Conservation (phyloP, 257 asterid genomes). For the Fraxinus pennsylvanica region DNA sequence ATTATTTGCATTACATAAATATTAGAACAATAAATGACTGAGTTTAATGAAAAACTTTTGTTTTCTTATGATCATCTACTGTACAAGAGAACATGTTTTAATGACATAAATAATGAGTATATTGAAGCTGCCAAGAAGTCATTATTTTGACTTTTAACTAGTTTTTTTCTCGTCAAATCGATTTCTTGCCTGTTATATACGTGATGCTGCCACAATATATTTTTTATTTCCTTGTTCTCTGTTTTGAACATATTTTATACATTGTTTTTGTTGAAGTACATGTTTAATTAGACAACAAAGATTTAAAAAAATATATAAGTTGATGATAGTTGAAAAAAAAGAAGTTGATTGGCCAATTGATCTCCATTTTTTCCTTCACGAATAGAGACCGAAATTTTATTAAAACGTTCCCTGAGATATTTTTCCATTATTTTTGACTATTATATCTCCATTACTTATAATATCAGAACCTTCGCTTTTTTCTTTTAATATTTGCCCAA, state of each 20-base stretch:
- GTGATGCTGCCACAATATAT: background rate
- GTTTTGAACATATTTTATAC: background rate
- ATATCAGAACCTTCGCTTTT: background rate
- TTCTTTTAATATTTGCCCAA: background rate
- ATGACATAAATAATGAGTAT: background rate
- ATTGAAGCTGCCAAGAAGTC: background rate
- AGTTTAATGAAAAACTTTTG: background rate
- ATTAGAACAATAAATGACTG: background rate
- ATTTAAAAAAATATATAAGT: too few relatives aligned
- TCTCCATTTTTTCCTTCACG: background rate
- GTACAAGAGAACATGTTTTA: background rate
- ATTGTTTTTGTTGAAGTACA: background rate
- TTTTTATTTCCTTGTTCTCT: background rate
- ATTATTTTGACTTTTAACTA: background rate
- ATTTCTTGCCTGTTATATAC: background rate
- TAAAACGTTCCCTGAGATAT: background rate
- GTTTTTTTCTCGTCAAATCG: background rate
- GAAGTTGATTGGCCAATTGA: background rate
- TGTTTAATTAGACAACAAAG: background rate
- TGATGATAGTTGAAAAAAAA: too few relatives aligned
- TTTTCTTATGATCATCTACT: background rate
- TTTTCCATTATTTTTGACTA: background rate
- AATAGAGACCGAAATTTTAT: background rate
- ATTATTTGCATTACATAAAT: background rate
- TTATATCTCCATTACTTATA: background rate